phyloP scores from a whole-genome alignment of 106 monocot genomes.

The Dendrobium officinale region DNA sequence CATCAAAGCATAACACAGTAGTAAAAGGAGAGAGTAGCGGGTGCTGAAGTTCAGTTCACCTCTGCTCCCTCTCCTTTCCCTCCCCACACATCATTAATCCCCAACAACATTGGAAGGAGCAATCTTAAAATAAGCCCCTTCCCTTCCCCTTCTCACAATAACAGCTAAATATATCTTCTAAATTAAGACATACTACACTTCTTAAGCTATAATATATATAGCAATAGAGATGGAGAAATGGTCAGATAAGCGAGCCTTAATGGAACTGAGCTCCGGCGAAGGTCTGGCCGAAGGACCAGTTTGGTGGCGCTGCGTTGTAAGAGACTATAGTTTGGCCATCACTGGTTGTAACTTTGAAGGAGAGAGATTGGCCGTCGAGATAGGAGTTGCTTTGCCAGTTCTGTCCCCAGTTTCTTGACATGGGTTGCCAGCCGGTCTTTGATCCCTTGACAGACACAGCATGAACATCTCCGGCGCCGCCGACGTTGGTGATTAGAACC shows the following conservation, averaged over 20 bases:
- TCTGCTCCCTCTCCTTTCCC: background rate
- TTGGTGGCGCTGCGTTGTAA: constrained; percentile 37
- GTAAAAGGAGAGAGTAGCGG: constrained; percentile 1
- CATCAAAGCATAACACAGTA: background rate
- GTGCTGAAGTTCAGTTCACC: background rate
- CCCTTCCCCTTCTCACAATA: background rate
- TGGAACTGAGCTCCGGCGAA: constrained; percentile 43
- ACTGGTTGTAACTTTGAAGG: constrained; percentile 42
- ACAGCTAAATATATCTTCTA: background rate
- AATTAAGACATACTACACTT: background rate
- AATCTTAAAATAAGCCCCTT: constrained; percentile 3
- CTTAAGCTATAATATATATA: background rate
- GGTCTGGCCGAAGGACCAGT: constrained; percentile 66
- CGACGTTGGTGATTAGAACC: constrained; percentile 55
- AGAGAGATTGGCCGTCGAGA: constrained; percentile 42
- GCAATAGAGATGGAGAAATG: background rate
- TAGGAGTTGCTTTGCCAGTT: constrained; percentile 53
- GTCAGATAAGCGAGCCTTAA: constrained; percentile 1
- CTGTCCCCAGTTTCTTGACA: constrained; percentile 69
- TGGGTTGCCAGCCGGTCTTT: constrained; percentile 43
- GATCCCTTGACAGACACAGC: constrained; percentile 43
- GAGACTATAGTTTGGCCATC: constrained; percentile 40
- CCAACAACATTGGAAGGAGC: background rate
- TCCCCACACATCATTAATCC: background rate
- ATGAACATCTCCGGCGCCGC: constrained; percentile 43